Evolutionary conservation across 2,329 filamentous ascomycete species (phyloP), one percentile per base, ranked within the genome.

Genomic region (Diaporthe sp.): DNA sequence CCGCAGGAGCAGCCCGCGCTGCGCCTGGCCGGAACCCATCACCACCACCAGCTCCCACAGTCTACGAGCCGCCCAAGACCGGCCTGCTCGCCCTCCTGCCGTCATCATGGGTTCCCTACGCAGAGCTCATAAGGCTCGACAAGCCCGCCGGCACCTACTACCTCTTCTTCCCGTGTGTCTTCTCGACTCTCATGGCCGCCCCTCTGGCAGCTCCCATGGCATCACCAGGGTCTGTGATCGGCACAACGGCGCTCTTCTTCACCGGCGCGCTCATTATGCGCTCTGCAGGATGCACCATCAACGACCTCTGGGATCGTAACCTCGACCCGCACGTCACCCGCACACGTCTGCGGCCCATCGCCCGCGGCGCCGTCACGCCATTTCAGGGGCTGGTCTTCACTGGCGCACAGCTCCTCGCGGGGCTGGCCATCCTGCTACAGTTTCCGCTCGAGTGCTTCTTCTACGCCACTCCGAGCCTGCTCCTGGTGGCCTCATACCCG

Each of bases 291-390:
- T 97, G 95, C 83, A 93, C 93, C 25, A 95, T 97, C 84, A 97
- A 97, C 81, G 95, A 98, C 81, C 90, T 97, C 68, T 96, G 94
- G 93, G 95, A 97, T 83, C 91, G 94, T 71, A 94, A 97, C 78
- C 91, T 97, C 22, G 95, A 98, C 82, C 92, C 93, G 9, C 90
- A 95, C 76, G 95, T 97, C 19, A 84, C 89, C 2, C 90, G 95
- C 63, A 97, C 94, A 8, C 90, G 92, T 19, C 86, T 94, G 42
- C 92, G 95, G 22, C 95, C 95, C 4, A 93, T 98, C 75, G 94
- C 95, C 1, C 90, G 95, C 17, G 89, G 93, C 44, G 95, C 95
- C 70, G 86, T 97, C 68, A 92, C 91, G 3, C 93, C 94, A 0
- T 88, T 90, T 78, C 86, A 91, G n/a, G 95, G 91, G 2, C 83